Percentiles rank a stretch among this genome's conserved stretches.
Evolutionary conservation across 2,329 filamentous ascomycete genomes (phyloP).

Genomic region (Stachybotrys chartarum): DNA sequence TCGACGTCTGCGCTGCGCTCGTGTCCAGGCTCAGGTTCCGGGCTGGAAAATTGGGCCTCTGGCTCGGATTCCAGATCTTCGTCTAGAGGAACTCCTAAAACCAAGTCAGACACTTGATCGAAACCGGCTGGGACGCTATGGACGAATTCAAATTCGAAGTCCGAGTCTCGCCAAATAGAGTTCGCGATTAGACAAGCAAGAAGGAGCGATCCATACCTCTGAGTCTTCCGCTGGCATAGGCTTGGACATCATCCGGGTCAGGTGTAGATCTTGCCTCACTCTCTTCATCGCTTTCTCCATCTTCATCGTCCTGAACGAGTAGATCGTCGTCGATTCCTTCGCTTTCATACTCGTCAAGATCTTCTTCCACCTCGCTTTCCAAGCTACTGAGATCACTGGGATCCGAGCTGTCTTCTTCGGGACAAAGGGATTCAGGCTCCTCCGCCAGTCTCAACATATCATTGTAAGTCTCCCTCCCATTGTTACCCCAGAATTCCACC

Average conservation of each 20-base stretch:
- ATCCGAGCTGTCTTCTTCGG: constrained; percentile 6
- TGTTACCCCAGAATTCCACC: neutral
- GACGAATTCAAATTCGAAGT: no score
- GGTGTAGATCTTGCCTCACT: neutral
- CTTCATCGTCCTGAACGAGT: constrained; percentile 4
- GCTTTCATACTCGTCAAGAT: constrained; percentile 27
- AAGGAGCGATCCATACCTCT: neutral
- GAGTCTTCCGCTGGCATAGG: neutral
- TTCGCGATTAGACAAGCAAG: no score
- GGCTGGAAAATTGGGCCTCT: constrained; percentile 3
- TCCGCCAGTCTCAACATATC: neutral
- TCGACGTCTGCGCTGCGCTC: neutral
- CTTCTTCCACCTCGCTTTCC: constrained; percentile 6
- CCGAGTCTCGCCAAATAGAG: no score
- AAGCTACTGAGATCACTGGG: no score
- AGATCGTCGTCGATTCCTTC: constrained; percentile 30
- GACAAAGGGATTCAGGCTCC: constrained; percentile 8
- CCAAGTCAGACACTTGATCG: neutral
- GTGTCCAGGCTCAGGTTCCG: constrained; percentile 3
- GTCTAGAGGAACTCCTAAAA: constrained; percentile 1
- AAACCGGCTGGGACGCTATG: neutral
- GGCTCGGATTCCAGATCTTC: neutral
- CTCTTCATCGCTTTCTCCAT: constrained; percentile 14
- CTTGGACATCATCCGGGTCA: neutral
- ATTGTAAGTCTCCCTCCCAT: neutral